Evolutionary conservation across 2,329 filamentous ascomycete species (phyloP).

Genomic region (Aspergillus sp.): DNA sequence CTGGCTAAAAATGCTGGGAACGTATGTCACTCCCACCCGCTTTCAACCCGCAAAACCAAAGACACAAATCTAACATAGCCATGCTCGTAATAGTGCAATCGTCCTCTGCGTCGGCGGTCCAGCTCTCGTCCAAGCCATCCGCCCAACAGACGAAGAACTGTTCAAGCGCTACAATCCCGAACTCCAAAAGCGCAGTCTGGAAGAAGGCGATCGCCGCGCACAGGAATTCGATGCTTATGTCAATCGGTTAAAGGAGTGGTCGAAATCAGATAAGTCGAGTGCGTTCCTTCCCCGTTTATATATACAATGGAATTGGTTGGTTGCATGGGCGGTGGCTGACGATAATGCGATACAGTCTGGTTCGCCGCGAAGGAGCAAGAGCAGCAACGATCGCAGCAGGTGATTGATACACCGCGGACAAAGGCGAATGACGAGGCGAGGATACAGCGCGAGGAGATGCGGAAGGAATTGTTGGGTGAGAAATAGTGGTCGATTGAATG

Average conservation of each 20-base stretch:
- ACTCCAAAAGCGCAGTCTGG: slow-evolving; percentile 80
- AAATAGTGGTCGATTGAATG: slow-evolving; percentile 13
- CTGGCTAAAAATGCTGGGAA: slow-evolving; percentile 62
- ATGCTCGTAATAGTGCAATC: slow-evolving; percentile 52
- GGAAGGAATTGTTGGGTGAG: slow-evolving; percentile 31
- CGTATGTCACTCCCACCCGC: slow-evolving; percentile 46
- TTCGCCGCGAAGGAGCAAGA: slow-evolving; percentile 32
- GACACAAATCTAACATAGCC: slow-evolving; percentile 2
- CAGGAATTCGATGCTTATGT: slow-evolving; percentile 90
- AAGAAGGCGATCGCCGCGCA: slow-evolving; percentile 65
- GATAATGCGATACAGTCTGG: slow-evolving; percentile 28
- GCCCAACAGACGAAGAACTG: slow-evolving; percentile 83
- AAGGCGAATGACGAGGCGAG: slow-evolving; percentile 26
- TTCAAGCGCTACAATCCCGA: slow-evolving; percentile 89
- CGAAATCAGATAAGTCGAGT: slow-evolving; percentile 90
- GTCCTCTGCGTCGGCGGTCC: slow-evolving; percentile 75
- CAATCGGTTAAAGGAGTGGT: slow-evolving; percentile 72
- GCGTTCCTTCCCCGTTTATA: slow-evolving; percentile 17
- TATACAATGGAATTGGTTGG: neutral
- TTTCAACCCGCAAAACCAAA: neutral
- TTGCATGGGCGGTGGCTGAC: slow-evolving; percentile 2
- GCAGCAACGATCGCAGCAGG: slow-evolving; percentile 15
- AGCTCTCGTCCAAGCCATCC: slow-evolving; percentile 64
- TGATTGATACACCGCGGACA: slow-evolving; percentile 15
- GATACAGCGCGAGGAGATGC: slow-evolving; percentile 33